A percentile compares a stretch with the other conserved stretches of the same genome.
phyloP scores from a whole-genome alignment of 768 basidiomycete species.

The Termitomyces sp. region DNA sequence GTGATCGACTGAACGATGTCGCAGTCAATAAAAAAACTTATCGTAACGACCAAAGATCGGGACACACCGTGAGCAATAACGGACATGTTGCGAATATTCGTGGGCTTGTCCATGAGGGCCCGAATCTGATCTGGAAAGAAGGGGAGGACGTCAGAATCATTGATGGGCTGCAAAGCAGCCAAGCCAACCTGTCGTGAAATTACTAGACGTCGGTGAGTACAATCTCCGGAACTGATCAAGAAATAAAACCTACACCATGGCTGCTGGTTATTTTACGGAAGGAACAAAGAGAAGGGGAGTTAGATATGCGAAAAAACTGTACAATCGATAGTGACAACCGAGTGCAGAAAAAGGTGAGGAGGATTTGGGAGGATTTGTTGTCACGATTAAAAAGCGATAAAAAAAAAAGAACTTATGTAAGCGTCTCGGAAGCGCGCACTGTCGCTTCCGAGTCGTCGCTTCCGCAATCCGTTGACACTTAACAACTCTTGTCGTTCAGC shows the following conservation, averaged over 20 bases:
- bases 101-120: constrained; percentile 80
- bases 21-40: constrained; percentile 1
- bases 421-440: constrained; percentile 6
- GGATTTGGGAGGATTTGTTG: constrained; percentile 8
- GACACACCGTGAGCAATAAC: constrained; percentile 81
- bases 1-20: constrained; percentile 75
- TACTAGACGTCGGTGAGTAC: constrained; percentile 47
- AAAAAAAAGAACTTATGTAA: constrained; percentile 10
- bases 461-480: too few species aligned
- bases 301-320: background rate
- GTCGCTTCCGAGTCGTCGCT: background rate
- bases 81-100: constrained; percentile 93
- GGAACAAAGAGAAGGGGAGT: background rate
- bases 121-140: constrained; percentile 71
- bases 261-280: background rate
- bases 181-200: constrained; percentile 73
- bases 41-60: background rate
- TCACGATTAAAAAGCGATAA: constrained; percentile 10
- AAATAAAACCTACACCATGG: constrained; percentile 70
- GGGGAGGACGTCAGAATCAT: background rate
- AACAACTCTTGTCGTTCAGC: background rate
- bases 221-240: constrained; percentile 6
- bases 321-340: constrained; percentile 11
- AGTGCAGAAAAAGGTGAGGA: constrained; percentile 1
- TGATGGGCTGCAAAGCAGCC: background rate